phyloP scores from a whole-genome alignment of 345 rosid species.

The Acer campestre region DNA sequence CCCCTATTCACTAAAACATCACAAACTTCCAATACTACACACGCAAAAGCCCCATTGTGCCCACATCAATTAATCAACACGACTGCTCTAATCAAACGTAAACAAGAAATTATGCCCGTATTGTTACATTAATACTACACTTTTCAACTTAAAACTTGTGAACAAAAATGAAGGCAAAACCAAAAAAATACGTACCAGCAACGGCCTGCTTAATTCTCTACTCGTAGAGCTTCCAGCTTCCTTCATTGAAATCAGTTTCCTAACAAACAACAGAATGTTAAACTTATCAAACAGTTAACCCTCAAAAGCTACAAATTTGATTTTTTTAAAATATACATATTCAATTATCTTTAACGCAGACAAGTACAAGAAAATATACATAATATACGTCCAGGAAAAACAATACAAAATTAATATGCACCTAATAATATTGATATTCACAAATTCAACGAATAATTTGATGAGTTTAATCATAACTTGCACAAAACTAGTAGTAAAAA shows the following conservation, averaged over 20 bases:
- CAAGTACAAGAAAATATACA: not conserved
- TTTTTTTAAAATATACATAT: not conserved
- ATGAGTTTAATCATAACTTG: not conserved
- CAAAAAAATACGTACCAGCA: slow-evolving; percentile 21
- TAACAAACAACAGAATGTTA: slow-evolving; percentile 7
- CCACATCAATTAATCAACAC: not conserved
- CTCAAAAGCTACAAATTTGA: slow-evolving; percentile 1
- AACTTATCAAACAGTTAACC: not conserved
- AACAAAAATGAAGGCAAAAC: not conserved
- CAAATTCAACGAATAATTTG: not conserved
- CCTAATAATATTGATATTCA: not conserved
- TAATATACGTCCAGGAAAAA: no score
- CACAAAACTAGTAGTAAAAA: not conserved
- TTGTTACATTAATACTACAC: not conserved
- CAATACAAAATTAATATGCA: not conserved
- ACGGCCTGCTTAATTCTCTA: slow-evolving; percentile 25
- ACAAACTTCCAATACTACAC: not conserved
- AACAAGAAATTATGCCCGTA: no score
- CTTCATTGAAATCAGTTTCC: slow-evolving; percentile 18
- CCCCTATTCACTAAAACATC: no score
- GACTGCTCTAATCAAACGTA: not conserved
- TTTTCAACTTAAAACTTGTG: not conserved
- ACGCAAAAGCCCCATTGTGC: not conserved
- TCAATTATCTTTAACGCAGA: not conserved
- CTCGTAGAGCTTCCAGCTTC: slow-evolving; percentile 28